These are phyloP conservation scores for Pulveroboletus sp. DNA, from an alignment of 768 basidiomycete species.

Conservation along the genomic window DNA sequence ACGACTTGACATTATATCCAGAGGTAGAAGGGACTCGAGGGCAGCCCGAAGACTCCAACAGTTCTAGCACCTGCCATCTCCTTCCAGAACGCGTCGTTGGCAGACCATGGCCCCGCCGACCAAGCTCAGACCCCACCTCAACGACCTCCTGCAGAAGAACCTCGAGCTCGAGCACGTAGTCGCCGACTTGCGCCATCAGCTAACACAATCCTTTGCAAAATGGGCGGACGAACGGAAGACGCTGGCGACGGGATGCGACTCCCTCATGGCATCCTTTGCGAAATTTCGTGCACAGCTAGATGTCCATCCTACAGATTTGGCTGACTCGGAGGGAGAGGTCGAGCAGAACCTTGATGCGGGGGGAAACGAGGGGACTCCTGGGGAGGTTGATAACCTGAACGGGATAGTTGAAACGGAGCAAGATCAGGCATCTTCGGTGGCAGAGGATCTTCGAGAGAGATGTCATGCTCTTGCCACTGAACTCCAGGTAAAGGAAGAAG, in stretches of 20 bases:
- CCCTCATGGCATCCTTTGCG: conserved; percentile 31
- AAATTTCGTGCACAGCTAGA: conserved; percentile 27
- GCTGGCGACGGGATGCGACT: conserved; percentile 19
- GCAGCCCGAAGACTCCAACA: background rate
- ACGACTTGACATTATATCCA: background rate
- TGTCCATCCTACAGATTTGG: conserved; percentile 18
- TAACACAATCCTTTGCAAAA: conserved; percentile 27
- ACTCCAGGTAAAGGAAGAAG: conserved; percentile 18
- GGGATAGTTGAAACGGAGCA: conserved; percentile 4
- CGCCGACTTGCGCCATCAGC: conserved; percentile 27
- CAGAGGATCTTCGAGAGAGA: conserved; percentile 9
- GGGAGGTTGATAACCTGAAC: conserved; percentile 7
- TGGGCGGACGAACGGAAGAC: conserved; percentile 29
- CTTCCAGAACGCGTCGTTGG: background rate
- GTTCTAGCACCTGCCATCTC: background rate
- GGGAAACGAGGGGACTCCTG: conserved; percentile 16
- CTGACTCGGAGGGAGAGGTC: conserved; percentile 24
- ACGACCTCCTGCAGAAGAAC: conserved; percentile 27
- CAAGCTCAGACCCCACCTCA: conserved; percentile 24
- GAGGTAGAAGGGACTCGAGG: background rate
- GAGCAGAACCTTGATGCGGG: conserved; percentile 20
- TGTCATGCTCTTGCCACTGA: conserved; percentile 17
- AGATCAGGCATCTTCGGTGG: conserved; percentile 6
- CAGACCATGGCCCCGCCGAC: conserved; percentile 25
- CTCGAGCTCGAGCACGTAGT: conserved; percentile 28